Conservation (phyloP, 176 grass and related monocot species). For the Oryza meyeriana region DNA sequence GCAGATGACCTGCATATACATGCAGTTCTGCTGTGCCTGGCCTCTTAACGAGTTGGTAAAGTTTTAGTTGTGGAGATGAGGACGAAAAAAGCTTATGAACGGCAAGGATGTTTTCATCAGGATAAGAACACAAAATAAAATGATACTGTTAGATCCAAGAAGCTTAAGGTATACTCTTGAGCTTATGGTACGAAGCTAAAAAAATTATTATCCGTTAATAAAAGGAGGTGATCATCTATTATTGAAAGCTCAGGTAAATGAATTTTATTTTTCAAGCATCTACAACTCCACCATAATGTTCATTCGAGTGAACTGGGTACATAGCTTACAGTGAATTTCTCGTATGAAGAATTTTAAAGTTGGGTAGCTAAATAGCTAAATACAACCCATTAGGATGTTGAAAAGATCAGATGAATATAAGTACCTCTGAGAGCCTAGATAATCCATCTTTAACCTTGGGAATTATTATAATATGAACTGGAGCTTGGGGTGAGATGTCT, state of each 20-base stretch:
- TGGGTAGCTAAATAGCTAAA: neutral
- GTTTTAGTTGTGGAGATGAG: neutral
- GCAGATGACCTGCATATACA: neutral
- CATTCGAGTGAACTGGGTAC: neutral
- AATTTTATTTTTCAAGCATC: neutral
- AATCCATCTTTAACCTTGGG: conserved; percentile 72
- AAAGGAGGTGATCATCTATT: neutral
- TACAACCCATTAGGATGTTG: neutral
- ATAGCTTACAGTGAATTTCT: neutral
- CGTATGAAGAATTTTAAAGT: neutral
- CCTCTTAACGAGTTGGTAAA: neutral
- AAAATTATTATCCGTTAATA: too few species aligned
- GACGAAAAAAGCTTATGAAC: neutral
- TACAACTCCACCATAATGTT: neutral
- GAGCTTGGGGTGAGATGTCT: conserved; percentile 77
- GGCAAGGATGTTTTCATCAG: neutral
- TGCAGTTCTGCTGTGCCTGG: neutral
- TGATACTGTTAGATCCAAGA: neutral
- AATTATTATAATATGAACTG: conserved; percentile 67
- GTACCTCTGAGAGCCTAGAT: conserved; percentile 53
- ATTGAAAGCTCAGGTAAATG: neutral
- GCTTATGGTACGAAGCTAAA: neutral
- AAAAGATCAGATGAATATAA: neutral
- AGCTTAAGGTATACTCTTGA: neutral
- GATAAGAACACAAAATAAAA: neutral